Base-by-base conservation (phyloP, 2,329 filamentous ascomycete species). In the Trichophyton verrucosum region DNA sequence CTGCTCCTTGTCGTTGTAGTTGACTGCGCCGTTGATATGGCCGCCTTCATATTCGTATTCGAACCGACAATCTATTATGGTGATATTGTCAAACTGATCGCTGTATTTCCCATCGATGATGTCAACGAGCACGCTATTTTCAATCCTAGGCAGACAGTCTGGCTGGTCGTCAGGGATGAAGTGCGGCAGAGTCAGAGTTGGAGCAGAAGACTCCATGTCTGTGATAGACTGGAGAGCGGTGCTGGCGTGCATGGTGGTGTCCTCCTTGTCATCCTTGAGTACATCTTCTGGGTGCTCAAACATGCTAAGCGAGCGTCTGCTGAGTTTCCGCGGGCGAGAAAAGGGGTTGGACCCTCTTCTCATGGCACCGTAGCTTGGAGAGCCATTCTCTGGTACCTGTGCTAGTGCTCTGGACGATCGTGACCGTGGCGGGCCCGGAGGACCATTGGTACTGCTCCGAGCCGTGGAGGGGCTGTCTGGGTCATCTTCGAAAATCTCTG, bases 41-140 rank as follows among this genome's bases (percentile, higher is more conserved):
- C 94, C 94, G 61, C 94, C 94, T 15, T 96, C 87, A 72, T 95
- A 99, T 76, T 99, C 94, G 74, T 99, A 99, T 79, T 99, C 94
- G 72, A 99, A 99, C 20, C 94, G 88, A 74, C 94, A 99, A 74
- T 99, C 94, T 69, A 99, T 87, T 69, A 99, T 81, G 74, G 95
- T 83, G 72, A 89, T 86, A 71, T 91, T 83, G 63, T 91, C 85
- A 72, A 88, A 97, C 24, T 83, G 74, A 27, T 86, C 80, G 68
- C 85, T 83, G 75, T 86, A 96, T 67, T 88, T 87, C 63, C 91
- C 91, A 73, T 96, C 88, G 64, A 99, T 80, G 40, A 99, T 82
- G n/a, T 91, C 83, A 61, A 96, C 77, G 72, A 99, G 82, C 2
- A 91, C 96, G 57, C 85, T 81, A 70, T 86, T 86, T 61, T 85